phyloP scores from a whole-genome alignment of 495 filamentous ascomycete genomes.

The Penicillium ochrochloron region DNA sequence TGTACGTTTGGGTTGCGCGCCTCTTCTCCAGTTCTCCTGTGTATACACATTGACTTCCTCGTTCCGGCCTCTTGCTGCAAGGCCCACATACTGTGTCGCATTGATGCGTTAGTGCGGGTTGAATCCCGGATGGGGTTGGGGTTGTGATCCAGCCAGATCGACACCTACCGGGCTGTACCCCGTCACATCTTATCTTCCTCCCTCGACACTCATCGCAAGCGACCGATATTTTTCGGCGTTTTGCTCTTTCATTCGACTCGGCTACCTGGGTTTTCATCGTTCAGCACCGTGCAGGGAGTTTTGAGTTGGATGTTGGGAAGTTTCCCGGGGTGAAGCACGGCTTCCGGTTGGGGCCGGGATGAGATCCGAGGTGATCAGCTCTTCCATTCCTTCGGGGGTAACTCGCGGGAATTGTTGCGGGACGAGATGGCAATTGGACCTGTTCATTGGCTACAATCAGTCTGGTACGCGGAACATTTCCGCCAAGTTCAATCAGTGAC shows the following conservation, averaged over 20 bases:
- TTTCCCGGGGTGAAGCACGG: neutral
- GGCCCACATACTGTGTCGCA: conserved; percentile 40
- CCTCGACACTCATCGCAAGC: conserved; percentile 46
- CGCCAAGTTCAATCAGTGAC: neutral
- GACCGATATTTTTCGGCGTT: conserved; percentile 43
- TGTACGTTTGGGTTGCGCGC: conserved; percentile 32
- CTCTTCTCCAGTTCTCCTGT: conserved; percentile 43
- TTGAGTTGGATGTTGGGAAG: neutral
- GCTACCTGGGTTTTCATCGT: neutral
- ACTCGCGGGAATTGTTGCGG: neutral
- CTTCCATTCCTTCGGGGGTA: neutral
- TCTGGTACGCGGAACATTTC: neutral
- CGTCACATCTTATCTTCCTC: conserved; percentile 45
- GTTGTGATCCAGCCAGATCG: neutral
- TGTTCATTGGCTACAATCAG: neutral
- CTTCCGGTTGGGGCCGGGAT: neutral
- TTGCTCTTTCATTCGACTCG: conserved; percentile 13
- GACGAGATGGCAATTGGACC: neutral
- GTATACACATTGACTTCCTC: conserved; percentile 32
- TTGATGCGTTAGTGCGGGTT: conserved; percentile 18
- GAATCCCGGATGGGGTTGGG: conserved; percentile 18
- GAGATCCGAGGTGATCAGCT: neutral
- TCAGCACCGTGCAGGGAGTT: neutral
- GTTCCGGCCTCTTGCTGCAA: conserved; percentile 33
- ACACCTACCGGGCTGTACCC: conserved; percentile 41